Evolutionary conservation across 106 monocot species (phyloP), one percentile per base, ranked within the genome.

Genomic region (Acanthochlamys bracteata): DNA sequence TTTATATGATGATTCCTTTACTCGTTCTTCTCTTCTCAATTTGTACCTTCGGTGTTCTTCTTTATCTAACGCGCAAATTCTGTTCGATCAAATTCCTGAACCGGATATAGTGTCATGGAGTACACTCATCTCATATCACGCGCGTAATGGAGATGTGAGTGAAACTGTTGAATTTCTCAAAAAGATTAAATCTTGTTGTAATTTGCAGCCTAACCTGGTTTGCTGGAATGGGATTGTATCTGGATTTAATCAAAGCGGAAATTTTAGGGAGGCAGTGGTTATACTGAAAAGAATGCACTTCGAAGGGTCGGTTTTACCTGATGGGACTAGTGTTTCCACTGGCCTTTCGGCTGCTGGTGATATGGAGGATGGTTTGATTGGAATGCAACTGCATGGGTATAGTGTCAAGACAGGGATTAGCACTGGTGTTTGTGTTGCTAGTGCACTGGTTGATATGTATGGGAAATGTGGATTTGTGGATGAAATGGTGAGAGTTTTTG

Each of bases 221-320:
- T 80, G 87, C 17, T 93, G 84, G 84, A 93, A 93, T 23, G 92
- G 92, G 1, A 21, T 88, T 19, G 71, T 93, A 42, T 65, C 88
- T 0, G 92, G 92, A 8, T 88, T 93, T 27, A 69, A 67, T 41
- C 42, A 26, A 13, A 84, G 66, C 26, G 84, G 84, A 10, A 56
- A 40, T 27, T 40, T 66, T 4, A 45, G 20, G 15, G 75, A 93
- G 17, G 25, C 82, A 0, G 64, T 69, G 20, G 20, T 51, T 10
- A 39, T 67, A 68, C 10, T 88, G 7, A 20, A 24, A 45, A 85
- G 47, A 46, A 79, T 93, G 82, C 87, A 77, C 49, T 60, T 24
- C 0, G 67, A 75, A 41, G 88, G 84, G 27, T n/a, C n/a, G n/a
- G 76, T 71, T 24, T 16, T 14, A 0, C 66, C 79, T 0, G 92